Conservation (phyloP, 768 basidiomycete genomes). For the Candolleomyces aberdarensis region DNA sequence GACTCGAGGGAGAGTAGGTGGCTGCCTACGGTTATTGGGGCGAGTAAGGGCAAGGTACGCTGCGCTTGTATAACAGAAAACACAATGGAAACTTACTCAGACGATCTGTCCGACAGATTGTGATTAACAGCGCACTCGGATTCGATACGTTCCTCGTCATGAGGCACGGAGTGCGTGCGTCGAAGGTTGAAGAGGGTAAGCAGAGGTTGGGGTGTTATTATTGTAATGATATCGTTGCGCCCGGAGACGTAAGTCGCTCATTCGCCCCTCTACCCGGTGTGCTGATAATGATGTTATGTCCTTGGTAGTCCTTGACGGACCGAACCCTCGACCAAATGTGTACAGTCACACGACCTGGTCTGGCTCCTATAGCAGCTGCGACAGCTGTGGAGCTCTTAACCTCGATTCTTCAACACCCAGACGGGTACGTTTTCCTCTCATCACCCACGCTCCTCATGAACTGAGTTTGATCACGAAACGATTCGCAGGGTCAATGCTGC, state of each 20-base stretch:
- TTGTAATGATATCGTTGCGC: constrained; percentile 97
- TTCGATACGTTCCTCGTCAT: constrained; percentile 97
- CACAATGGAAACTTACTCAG: background rate
- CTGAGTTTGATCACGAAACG: background rate
- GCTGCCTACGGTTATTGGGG: constrained; percentile 88
- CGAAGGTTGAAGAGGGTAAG: constrained; percentile 23
- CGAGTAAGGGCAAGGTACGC: constrained; percentile 78
- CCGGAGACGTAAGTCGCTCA: constrained; percentile 67
- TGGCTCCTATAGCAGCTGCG: constrained; percentile 89
- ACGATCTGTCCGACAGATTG: constrained; percentile 49
- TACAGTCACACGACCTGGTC: constrained; percentile 92
- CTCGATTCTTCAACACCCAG: constrained; percentile 85
- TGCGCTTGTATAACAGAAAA: background rate
- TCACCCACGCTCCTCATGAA: background rate
- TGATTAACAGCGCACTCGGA: constrained; percentile 91
- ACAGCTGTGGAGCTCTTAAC: constrained; percentile 91
- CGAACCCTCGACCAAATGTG: constrained; percentile 99
- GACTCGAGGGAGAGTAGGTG: constrained; percentile 97
- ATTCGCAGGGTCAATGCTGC: constrained; percentile 51
- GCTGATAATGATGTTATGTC: background rate
- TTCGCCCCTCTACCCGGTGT: constrained; percentile 1
- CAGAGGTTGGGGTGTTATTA: constrained; percentile 87
- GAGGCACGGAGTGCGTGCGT: constrained; percentile 79
- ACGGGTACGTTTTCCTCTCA: constrained; percentile 51
- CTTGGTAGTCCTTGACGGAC: constrained; percentile 58